Conservation (phyloP, 306 rosid genomes). For the Quillaja saponaria region DNA sequence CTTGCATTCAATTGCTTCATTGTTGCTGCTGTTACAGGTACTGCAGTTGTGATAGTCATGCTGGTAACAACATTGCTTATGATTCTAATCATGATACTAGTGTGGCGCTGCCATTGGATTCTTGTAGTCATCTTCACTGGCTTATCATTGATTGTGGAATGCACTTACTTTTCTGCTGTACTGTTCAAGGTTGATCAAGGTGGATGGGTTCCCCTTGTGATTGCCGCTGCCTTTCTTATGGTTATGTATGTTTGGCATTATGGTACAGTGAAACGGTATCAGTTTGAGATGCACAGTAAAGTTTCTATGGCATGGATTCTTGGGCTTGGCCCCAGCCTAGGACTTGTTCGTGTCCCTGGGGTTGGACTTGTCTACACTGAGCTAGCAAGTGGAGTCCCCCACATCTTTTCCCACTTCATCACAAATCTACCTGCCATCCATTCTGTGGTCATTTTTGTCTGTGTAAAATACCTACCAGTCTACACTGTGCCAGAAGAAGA, state of each 20-base stretch:
- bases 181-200: conserved; percentile 56
- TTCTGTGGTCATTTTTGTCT: conserved; percentile 55
- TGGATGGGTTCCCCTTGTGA: conserved; percentile 60
- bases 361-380: conserved; percentile 65
- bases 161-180: conserved; percentile 55
- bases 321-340: conserved; percentile 65
- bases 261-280: conserved; percentile 50
- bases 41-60: conserved; percentile 60
- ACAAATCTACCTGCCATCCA: conserved; percentile 66
- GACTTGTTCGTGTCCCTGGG: conserved; percentile 63
- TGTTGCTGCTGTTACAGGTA: no score
- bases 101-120: conserved; percentile 63
- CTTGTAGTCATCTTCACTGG: conserved; percentile 45
- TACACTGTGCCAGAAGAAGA: conserved; percentile 60
- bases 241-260: conserved; percentile 63
- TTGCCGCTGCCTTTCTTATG: conserved; percentile 46
- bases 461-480: conserved; percentile 64
- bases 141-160: conserved; percentile 48
- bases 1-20: no score
- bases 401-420: conserved; percentile 64
- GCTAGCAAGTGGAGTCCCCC: conserved; percentile 68
- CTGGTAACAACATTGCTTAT: conserved; percentile 55
- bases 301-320: conserved; percentile 69
- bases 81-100: conserved; percentile 56
- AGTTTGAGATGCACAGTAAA: conserved; percentile 57